phyloP scores from a whole-genome alignment of 805 yeast species.

The Schwanniomyces occidentalis region DNA sequence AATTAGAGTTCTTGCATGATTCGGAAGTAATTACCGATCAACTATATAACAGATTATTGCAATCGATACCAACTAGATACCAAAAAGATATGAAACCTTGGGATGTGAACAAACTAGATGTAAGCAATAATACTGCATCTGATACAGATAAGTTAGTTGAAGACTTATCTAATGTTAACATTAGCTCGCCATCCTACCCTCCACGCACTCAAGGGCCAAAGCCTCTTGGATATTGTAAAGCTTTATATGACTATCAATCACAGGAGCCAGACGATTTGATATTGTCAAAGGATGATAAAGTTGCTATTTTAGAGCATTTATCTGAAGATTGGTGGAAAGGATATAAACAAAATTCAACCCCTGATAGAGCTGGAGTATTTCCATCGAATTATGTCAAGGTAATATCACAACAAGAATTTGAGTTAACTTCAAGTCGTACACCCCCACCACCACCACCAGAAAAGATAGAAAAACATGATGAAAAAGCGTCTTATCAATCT shows the following conservation, averaged over 20 bases:
- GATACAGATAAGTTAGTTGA: constrained; percentile 4
- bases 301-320: constrained; percentile 69
- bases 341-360: constrained; percentile 30
- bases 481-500: constrained; percentile 16
- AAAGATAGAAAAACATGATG: constrained; percentile 18
- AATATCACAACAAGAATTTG: constrained; percentile 34
- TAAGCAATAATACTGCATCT: constrained; percentile 1
- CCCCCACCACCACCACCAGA: constrained; percentile 12
- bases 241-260: constrained; percentile 71
- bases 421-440: constrained; percentile 8
- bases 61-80: constrained; percentile 59
- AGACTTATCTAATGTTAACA: constrained; percentile 2
- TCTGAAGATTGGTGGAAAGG: constrained; percentile 96
- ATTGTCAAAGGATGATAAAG: constrained; percentile 63
- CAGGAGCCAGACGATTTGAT: constrained; percentile 75
- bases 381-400: constrained; percentile 81
- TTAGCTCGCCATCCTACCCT: constrained; percentile 19
- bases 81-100: constrained; percentile 51
- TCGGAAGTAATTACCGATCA: constrained; percentile 66
- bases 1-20: constrained; percentile 75
- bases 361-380: constrained; percentile 71
- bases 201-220: constrained; percentile 15
- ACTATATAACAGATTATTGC: constrained; percentile 50
- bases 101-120: constrained; percentile 34
- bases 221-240: constrained; percentile 51